phyloP scores from a whole-genome alignment of 805 yeast genomes.

The Vanderwaltozyma yarrowii region DNA sequence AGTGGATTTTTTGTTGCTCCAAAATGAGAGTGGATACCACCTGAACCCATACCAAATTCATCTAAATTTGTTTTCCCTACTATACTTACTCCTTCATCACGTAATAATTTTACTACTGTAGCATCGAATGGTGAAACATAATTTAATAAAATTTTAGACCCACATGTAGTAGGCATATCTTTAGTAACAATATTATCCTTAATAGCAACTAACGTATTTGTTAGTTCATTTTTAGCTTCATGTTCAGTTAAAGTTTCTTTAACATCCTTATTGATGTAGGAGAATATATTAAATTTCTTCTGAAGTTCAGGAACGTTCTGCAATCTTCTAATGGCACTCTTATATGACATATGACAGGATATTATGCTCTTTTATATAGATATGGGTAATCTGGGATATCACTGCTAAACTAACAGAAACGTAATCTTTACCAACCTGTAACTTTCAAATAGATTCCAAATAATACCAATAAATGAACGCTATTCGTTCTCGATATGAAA shows the following conservation, averaged over 20 bases:
- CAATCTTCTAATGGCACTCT: conserved; percentile 8
- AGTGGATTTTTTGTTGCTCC: conserved; percentile 53
- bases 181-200: conserved; percentile 77
- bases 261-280: conserved; percentile 27
- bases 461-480: too few species aligned
- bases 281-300: conserved; percentile 32
- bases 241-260: conserved; percentile 1
- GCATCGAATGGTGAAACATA: conserved; percentile 77
- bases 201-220: conserved; percentile 29
- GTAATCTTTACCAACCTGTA: too few species aligned
- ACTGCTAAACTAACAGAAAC: too few species aligned
- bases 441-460: too few species aligned
- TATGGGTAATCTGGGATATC: too few species aligned
- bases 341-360: conserved; percentile 1
- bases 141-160: conserved; percentile 48
- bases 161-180: conserved; percentile 66
- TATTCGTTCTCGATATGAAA: too few species aligned
- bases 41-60: conserved; percentile 96
- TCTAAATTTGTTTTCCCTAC: conserved; percentile 88
- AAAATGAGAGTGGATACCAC: conserved; percentile 43
- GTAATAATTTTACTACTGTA: conserved; percentile 52
- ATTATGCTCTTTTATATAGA: too few species aligned
- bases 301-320: conserved; percentile 13
- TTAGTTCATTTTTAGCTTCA: not conserved
- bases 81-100: conserved; percentile 39